Evolutionary conservation across 2,329 filamentous ascomycete genomes (phyloP).

Genomic region (Ceratocystis colombiana): DNA sequence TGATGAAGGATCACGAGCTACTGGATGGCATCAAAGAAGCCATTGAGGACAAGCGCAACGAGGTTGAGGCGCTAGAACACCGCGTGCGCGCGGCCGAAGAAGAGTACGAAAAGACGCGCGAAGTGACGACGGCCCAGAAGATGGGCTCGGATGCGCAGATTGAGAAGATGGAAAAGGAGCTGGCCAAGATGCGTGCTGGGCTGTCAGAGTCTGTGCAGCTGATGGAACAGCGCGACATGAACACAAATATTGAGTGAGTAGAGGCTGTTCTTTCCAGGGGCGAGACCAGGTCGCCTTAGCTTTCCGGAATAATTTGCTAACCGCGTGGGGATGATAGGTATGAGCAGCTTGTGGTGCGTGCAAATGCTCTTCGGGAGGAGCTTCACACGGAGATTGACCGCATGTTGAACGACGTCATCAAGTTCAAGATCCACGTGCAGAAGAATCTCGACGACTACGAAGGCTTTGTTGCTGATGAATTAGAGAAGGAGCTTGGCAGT

Average conservation of each 20-base stretch:
- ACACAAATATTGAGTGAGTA: conserved; percentile 82
- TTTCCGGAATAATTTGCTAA: not conserved
- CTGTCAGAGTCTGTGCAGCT: conserved; percentile 79
- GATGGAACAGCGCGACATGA: conserved; percentile 92
- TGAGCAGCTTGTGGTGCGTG: conserved; percentile 78
- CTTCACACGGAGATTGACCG: conserved; percentile 94
- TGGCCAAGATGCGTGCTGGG: conserved; percentile 81
- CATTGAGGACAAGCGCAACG: conserved; percentile 86
- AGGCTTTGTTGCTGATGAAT: conserved; percentile 81
- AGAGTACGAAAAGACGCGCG: conserved; percentile 88
- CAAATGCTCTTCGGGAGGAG: conserved; percentile 80
- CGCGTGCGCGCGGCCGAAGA: conserved; percentile 79
- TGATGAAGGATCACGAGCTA: conserved; percentile 89
- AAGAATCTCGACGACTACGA: conserved; percentile 90
- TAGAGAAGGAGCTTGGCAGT: conserved; percentile 71
- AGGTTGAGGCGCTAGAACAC: conserved; percentile 86
- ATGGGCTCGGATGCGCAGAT: conserved; percentile 85
- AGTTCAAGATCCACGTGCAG: conserved; percentile 96
- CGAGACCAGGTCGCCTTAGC: not conserved
- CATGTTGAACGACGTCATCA: conserved; percentile 94
- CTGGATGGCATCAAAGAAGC: conserved; percentile 93
- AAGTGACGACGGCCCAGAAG: conserved; percentile 76
- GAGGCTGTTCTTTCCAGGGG: not conserved
- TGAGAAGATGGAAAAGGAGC: conserved; percentile 96
- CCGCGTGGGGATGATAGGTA: conserved; percentile 46